Base-by-base conservation (phyloP, 139 green algal species). In the Prasinococcaceae sp. region DNA sequence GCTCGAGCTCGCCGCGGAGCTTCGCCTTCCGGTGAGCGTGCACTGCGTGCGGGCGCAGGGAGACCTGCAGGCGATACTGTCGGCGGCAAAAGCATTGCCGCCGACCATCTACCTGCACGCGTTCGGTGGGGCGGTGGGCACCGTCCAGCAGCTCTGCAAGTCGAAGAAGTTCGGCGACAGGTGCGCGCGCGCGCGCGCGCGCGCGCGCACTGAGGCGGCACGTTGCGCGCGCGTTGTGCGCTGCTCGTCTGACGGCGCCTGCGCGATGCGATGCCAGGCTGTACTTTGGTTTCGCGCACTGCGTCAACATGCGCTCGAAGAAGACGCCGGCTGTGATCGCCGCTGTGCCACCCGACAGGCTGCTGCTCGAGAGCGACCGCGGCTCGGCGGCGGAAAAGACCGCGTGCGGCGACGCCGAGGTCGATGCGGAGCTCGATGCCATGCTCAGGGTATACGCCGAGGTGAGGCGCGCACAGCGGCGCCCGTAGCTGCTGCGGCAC, bases 11-110 rank as follows among this genome's bases (percentile, higher is more conserved):
- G 77, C 77, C 22, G 47, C 52, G 4, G 62, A 79, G 59, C 54
- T 77, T 27, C 17, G 55, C 1, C 50, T 66, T n/a, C 77, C 77
- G 2, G 65, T 73, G n/a, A 73, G 59, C 3, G 35, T 84, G 54
- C 77, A 84, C 63, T 82, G 74, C 55, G 77, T 84, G 30, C 36
- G 53, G 6, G 68, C 63, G 4, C 70, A 67, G 26, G 71, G 70
- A 19, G 30, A 63, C 30, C 24, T 68, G 25, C n/a, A 25, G n/a
- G n/a, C n/a, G n/a, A n/a, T n/a, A n/a, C n/a, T n/a, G n/a, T n/a
- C n/a, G n/a, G n/a, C n/a, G n/a, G n/a, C n/a, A n/a, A n/a, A n/a
- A n/a, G n/a, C 47, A 6, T 22, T 64, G 22, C 47, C 56, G 22
- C 56, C 37, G 26, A 8, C 28, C 4, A 33, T 63, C 2, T 47